Percentiles rank a stretch among this genome's conserved stretches.
phyloP scores from a whole-genome alignment of 202 grass and related monocot genomes.

The Panicum hallii region DNA sequence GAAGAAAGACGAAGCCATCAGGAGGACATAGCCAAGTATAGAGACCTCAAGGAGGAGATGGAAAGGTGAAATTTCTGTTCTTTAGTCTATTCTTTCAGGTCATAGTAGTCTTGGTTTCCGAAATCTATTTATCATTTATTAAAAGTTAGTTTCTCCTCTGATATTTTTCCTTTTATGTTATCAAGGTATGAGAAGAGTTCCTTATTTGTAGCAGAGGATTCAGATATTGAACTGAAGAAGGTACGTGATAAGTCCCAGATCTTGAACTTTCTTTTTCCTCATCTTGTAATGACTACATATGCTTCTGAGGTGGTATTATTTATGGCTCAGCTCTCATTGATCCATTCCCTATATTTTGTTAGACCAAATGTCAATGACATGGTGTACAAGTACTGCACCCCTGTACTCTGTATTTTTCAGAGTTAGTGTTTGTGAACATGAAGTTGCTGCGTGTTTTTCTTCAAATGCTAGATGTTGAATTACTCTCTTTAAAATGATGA shows the following conservation, averaged over 20 bases:
- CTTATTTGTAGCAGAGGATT: conserved; percentile 54
- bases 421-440: neutral
- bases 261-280: neutral
- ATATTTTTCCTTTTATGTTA: conserved; percentile 47
- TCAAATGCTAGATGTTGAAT: neutral
- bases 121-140: neutral
- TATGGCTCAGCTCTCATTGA: neutral
- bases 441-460: neutral
- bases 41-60: conserved; percentile 81
- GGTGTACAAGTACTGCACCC: neutral
- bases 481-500: conserved; percentile 23
- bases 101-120: neutral
- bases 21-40: conserved; percentile 72
- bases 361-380: neutral
- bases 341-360: neutral
- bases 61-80: conserved; percentile 64
- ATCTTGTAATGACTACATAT: neutral
- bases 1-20: conserved; percentile 80
- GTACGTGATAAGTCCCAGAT: conserved; percentile 27
- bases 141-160: conserved; percentile 46
- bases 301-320: neutral
- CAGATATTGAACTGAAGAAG: conserved; percentile 67
- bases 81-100: neutral
- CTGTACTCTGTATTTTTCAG: neutral
- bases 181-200: conserved; percentile 66